phyloP scores from a whole-genome alignment of 495 filamentous ascomycete species.

The Trichoderma erinaceum region DNA sequence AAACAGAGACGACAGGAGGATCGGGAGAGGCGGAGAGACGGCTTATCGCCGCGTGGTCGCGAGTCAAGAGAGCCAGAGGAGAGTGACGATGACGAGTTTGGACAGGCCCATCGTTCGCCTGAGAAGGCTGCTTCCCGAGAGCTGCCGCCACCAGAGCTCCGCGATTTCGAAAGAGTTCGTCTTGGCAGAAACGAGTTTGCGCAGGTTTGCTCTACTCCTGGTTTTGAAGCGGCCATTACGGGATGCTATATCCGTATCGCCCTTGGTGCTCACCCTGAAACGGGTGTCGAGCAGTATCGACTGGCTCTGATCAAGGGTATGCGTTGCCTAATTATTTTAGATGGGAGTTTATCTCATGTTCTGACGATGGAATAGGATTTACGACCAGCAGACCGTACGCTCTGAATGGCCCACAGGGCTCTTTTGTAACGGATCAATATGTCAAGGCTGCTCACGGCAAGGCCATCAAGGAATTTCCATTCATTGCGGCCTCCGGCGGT shows the following conservation, averaged over 20 bases:
- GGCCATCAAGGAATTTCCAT: slow-evolving; percentile 69
- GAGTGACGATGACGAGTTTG: slow-evolving; percentile 69
- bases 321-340: slow-evolving; percentile 18
- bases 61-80: slow-evolving; percentile 54
- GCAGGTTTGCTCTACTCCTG: slow-evolving; percentile 83
- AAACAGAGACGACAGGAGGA: slow-evolving; percentile 69
- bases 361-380: slow-evolving; percentile 56
- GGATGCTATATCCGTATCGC: slow-evolving; percentile 77
- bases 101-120: slow-evolving; percentile 38
- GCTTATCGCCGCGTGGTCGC: slow-evolving; percentile 32
- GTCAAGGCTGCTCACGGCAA: slow-evolving; percentile 69
- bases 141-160: slow-evolving; percentile 55
- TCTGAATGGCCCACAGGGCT: slow-evolving; percentile 62
- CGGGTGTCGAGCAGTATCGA: slow-evolving; percentile 67
- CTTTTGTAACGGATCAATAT: slow-evolving; percentile 73
- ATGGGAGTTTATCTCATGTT: slow-evolving; percentile 4
- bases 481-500: slow-evolving; percentile 74
- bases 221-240: slow-evolving; percentile 72
- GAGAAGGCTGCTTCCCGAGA: slow-evolving; percentile 35
- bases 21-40: slow-evolving; percentile 52
- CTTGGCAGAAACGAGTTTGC: slow-evolving; percentile 77
- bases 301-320: slow-evolving; percentile 81
- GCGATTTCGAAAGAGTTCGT: slow-evolving; percentile 73
- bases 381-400: slow-evolving; percentile 71
- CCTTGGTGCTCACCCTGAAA: slow-evolving; percentile 63